Base-by-base conservation (phyloP, 108 stramenopile species). In the Nitzschia sp. region DNA sequence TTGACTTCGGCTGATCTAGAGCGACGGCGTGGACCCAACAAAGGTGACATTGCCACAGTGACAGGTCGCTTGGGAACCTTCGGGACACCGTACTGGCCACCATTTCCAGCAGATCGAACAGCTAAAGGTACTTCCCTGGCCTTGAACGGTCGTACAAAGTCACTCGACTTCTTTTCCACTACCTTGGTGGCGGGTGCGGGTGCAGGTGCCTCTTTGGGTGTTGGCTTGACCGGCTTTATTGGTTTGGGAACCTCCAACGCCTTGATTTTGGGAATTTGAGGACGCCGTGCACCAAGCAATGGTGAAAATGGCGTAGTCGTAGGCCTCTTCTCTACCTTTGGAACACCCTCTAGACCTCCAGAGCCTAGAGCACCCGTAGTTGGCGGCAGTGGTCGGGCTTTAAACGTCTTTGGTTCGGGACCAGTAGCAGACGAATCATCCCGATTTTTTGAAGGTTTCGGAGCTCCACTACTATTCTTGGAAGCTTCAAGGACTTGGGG, bases 221-320 rank as follows among this genome's bases (percentile, higher is more conserved):
- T 31, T 29, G 27, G 9, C 30, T 29, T 57, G 28, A 42, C 25
- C 9, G 26, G 1, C 25, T 0, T 49, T 3, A 25, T 11, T 36
- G 35, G 34, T 17, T 54, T 46, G 24, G 53, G 46, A 42, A 2
- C 60, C 32, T 51, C 19, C 54, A 73, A 36, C 1, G 72, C 72
- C 36, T 73, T 73, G 48, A 62, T 65, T 54, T 46, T 42, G 27
- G 48, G 42, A 21, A 53, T 62, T 0, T 69, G 38, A 21, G 25
- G 32, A 3, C 65, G 76, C 11, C 70, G 42, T 32, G 54, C 9
- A 21, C 72, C 72, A 5, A 85, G 49, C 34, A 81, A 33, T 26
- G 84, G 84, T 15, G 80, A 82, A 51, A 59, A 61, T 13, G 84
- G 84, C 5, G 74, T 70, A 25, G 85, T 86, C 4, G 73, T 69